Evolutionary conservation across 176 grass and related monocot species (phyloP), one percentile per base, ranked within the genome.

Genomic region (Coix lacrymajobi): DNA sequence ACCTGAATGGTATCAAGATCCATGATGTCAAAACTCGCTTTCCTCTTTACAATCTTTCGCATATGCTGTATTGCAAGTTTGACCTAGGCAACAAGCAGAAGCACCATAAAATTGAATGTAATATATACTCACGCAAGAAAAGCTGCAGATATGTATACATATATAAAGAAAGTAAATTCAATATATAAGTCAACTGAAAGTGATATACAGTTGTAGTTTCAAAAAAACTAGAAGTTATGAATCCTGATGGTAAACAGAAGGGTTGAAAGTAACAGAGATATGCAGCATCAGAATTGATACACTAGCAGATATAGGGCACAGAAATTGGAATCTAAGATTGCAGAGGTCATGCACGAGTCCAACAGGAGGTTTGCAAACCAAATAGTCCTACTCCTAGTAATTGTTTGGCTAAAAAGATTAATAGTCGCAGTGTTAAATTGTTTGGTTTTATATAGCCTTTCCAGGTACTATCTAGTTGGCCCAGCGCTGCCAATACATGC

Each of bases 61-160:
- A 99, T 99, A 75, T 99, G 96, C 38, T 99, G 96, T 93, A 99
- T 99, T 80, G 96, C 96, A 92, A 96, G 81, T 87, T 99, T 99
- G 52, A 99, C 93, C 96, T 99, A 85, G 32, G 26, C 33, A 93
- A 77, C 34, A 82, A 81, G 77, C 73, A 81, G 10, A 81, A 88
- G 28, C 14, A 33, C 33, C 75, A 58, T 5, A 44, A 62, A 73
- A 85, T 76, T 72, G 84, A 30, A 88, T 79, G 28, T 28, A 36
- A 62, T 31, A 15, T 76, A 82, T 28, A 41, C 13, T 68, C n/a
- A 56, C 39, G 17, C 39, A 80, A 80, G 41, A 36, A 81, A 81
- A 26, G 6, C 16, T 62, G 74, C 10, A 43, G n/a, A 69, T 40
- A 85, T 40, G 38, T 74, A 79, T 22, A 39, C 24, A n/a, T 25